These are phyloP conservation scores for Teratosphaeria gauchensis DNA, from an alignment of 2,329 filamentous ascomycete genomes.

Conservation along the genomic window DNA sequence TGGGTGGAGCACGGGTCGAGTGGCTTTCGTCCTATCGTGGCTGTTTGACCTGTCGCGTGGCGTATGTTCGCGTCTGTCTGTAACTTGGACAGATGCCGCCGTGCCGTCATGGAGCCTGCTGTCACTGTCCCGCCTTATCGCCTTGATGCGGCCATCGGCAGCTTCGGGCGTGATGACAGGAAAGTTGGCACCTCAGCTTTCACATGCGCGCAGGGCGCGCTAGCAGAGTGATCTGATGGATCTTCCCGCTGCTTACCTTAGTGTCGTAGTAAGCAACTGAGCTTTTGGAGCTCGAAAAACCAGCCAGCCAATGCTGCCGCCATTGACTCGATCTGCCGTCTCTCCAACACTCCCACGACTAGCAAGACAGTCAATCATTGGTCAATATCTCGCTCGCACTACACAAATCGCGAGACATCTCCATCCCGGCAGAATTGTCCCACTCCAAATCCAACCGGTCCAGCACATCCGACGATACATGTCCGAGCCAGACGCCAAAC, in stretches of 20 bases:
- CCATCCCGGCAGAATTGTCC: not conserved
- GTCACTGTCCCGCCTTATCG: not conserved
- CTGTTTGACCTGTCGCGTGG: not conserved
- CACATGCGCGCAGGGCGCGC: too few species aligned
- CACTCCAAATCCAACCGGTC: too few species aligned
- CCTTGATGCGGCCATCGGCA: not conserved
- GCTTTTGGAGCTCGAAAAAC: not conserved
- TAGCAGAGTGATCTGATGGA: not conserved
- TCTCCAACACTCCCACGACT: not conserved
- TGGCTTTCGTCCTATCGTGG: not conserved
- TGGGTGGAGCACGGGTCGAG: not conserved
- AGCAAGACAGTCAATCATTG: not conserved
- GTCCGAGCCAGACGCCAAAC: slow-evolving; percentile 50
- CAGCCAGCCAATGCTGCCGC: too few species aligned
- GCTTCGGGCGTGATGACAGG: too few species aligned
- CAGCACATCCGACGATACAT: not conserved
- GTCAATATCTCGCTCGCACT: too few species aligned
- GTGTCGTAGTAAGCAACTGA: not conserved
- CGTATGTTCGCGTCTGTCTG: not conserved
- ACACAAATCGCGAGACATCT: too few species aligned
- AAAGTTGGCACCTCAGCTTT: too few species aligned
- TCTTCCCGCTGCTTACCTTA: not conserved
- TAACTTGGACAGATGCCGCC: not conserved
- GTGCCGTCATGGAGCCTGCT: not conserved
- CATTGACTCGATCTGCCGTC: not conserved